These are phyloP conservation scores for Aspergillus pseudoglaucus DNA, from an alignment of 2,329 filamentous ascomycete species.

Conservation along the genomic window DNA sequence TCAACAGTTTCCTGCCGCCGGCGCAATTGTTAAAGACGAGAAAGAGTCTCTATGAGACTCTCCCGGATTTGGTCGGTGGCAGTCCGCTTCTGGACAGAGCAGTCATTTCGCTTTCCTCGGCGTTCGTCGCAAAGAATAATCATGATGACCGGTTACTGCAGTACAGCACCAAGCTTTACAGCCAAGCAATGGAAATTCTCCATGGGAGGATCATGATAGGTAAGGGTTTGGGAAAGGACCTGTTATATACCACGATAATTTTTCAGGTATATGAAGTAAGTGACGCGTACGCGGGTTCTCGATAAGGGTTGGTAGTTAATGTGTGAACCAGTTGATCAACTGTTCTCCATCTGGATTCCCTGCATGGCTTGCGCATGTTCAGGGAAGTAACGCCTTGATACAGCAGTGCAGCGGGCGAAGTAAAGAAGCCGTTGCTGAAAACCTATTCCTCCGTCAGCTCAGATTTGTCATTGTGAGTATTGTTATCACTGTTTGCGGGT, in stretches of 20 bases:
- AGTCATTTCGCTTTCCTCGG: constrained; percentile 9
- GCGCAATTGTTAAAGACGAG: constrained; percentile 1
- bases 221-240: constrained; percentile 9
- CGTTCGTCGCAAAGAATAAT: constrained; percentile 13
- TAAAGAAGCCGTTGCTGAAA: constrained; percentile 6
- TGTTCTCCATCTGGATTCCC: constrained; percentile 14
- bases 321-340: constrained; percentile 11
- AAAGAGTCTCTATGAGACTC: constrained; percentile 8
- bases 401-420: constrained; percentile 4
- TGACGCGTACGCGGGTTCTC: neutral
- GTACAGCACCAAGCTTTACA: constrained; percentile 14
- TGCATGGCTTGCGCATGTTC: constrained; percentile 17
- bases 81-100: constrained; percentile 13
- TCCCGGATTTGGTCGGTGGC: constrained; percentile 7
- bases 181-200: constrained; percentile 11
- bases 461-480: constrained; percentile 15
- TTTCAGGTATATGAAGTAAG: constrained; percentile 18
- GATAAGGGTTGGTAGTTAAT: constrained; percentile 1
- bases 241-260: constrained; percentile 14
- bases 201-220: constrained; percentile 10
- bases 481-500: neutral
- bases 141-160: constrained; percentile 10
- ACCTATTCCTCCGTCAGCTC: constrained; percentile 14
- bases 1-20: constrained; percentile 5
- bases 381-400: constrained; percentile 15